Base-by-base conservation (phyloP, 2,329 filamentous ascomycete genomes). In the Fusarium equiseti region DNA sequence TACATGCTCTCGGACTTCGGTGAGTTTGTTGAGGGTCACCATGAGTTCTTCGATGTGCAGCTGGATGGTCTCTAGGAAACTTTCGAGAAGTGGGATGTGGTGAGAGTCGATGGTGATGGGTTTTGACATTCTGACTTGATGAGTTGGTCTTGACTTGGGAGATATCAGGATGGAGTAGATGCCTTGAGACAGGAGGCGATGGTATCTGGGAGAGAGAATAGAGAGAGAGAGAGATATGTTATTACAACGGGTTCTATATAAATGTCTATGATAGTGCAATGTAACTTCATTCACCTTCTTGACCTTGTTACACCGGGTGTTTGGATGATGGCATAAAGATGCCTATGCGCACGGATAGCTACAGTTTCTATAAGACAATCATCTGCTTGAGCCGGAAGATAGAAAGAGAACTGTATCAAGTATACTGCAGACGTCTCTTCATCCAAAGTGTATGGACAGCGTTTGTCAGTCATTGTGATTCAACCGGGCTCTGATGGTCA, bases 51-150 rank as follows among this genome's bases (percentile, higher is more conserved):
- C 44, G 8, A 55, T 45, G 20, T 42, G 58, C 13, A 10, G 13
- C 18, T 59, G 35, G 9, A 68, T 31, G 2, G 13, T 18, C 3
- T 15, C 16, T 20, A 68, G 31, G 8, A 68, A 50, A 32, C 31
- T 45, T 40, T 52, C 35, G 5, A 68, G 29, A 13, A 68, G 52
- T 11, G 52, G 43, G 5, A 64, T 16, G 7, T 64, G 50, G 12
- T 40, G 11, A 6, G 29, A 5, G 22, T 32, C 18, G 38, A 58
- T 15, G 12, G 18, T 26, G 9, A 29, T 22, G 2, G 9, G 1
- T 8, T n/a, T 8, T 22, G 43, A 15, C 32, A 62, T 63, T 13
- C 22, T 58, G 48, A 3, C 16, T 43, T 3, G 26, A 20, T 13
- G 13, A 6, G 13, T 7, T 10, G 18, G 38, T 27, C 6, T 48